Evolutionary conservation across 306 rosid genomes (phyloP).

Genomic region (Cicer pinnatifidum): DNA sequence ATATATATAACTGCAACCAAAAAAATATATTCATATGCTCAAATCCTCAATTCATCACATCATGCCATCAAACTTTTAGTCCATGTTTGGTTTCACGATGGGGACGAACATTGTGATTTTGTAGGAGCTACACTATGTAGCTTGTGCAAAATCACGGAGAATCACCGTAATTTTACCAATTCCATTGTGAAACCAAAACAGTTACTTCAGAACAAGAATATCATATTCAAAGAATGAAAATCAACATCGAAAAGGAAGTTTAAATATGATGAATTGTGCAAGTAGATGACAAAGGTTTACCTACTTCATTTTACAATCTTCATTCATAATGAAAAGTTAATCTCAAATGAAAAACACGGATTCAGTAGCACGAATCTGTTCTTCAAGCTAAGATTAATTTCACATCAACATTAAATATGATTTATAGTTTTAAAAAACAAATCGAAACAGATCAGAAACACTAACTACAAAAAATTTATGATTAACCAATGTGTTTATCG

Average conservation of each 20-base stretch:
- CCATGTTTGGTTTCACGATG: too few relatives aligned
- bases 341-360: slow-evolving; percentile 1
- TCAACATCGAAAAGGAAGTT: not conserved
- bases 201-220: not conserved
- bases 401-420: not conserved
- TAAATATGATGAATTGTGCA: too few relatives aligned
- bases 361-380: not conserved
- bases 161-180: too few relatives aligned
- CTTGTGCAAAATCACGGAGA: too few relatives aligned
- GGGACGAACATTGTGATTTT: too few relatives aligned
- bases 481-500: not conserved
- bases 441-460: slow-evolving; percentile 6
- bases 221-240: not conserved
- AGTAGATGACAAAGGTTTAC: not conserved
- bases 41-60: too few relatives aligned
- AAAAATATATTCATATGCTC: too few relatives aligned
- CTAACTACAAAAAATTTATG: not conserved
- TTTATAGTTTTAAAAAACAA: not conserved
- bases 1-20: too few relatives aligned
- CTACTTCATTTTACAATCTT: slow-evolving; percentile 2
- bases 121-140: too few relatives aligned
- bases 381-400: not conserved
- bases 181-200: too few relatives aligned
- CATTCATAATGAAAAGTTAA: not conserved
- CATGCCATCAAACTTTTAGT: too few relatives aligned